These are phyloP conservation scores for Turritis glabra DNA, from an alignment of 345 rosid species.

Conservation along the genomic window DNA sequence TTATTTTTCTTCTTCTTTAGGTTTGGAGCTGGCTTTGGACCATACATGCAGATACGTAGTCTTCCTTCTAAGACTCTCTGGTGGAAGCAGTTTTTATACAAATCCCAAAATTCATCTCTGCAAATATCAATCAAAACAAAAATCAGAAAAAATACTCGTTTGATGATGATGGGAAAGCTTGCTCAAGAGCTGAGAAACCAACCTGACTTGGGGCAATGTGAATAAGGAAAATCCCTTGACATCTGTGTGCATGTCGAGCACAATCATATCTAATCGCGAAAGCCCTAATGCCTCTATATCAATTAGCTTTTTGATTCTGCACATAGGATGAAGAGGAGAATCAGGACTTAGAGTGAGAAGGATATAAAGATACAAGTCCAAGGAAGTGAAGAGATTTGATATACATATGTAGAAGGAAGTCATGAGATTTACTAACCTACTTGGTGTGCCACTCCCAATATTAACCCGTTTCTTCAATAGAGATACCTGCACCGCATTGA, in stretches of 20 bases:
- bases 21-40: conserved; percentile 53
- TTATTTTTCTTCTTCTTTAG: conserved; percentile 40
- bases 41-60: conserved; percentile 65
- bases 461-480: conserved; percentile 73
- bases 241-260: conserved; percentile 67
- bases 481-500: conserved; percentile 53
- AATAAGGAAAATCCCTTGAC: conserved; percentile 81
- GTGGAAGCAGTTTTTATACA: conserved; percentile 76
- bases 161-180: background rate
- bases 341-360: background rate
- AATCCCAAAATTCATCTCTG: conserved; percentile 92
- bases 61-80: conserved; percentile 52
- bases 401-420: background rate
- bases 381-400: background rate
- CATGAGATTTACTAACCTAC: conserved; percentile 51
- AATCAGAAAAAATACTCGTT: background rate
- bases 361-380: background rate
- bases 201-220: conserved; percentile 94
- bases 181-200: conserved; percentile 2
- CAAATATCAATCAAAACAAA: conserved; percentile 8
- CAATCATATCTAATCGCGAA: conserved; percentile 59
- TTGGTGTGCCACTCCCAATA: conserved; percentile 88
- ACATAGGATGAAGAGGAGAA: background rate
- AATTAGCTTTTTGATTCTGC: conserved; percentile 75
- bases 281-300: conserved; percentile 80